Evolutionary conservation across 2,329 filamentous ascomycete genomes (phyloP).

Genomic region (Lecanicillium sp.): DNA sequence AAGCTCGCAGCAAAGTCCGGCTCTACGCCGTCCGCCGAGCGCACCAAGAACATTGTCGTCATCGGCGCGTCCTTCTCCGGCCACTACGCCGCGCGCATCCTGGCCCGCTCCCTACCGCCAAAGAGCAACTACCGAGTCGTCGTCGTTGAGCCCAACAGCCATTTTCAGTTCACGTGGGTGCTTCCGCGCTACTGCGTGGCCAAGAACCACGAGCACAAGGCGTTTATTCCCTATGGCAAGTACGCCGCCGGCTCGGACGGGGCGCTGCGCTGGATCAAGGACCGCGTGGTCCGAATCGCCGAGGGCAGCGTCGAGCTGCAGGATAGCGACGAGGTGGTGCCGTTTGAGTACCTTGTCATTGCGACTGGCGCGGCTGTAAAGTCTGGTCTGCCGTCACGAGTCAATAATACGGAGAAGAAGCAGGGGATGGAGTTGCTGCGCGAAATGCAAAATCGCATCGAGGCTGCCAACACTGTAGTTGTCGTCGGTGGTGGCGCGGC

Average conservation of each 20-base stretch:
- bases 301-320: constrained; percentile 30
- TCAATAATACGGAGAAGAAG: constrained; percentile 31
- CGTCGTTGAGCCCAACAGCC: constrained; percentile 50
- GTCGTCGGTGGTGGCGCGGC: constrained; percentile 54
- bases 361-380: constrained; percentile 45
- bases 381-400: constrained; percentile 38
- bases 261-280: constrained; percentile 31
- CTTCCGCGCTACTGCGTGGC: constrained; percentile 52
- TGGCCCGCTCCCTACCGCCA: constrained; percentile 40
- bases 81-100: constrained; percentile 36
- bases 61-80: constrained; percentile 53
- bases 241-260: constrained; percentile 28
- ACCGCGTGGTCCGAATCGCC: constrained; percentile 30
- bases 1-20: constrained; percentile 9
- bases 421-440: constrained; percentile 35
- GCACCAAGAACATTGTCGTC: constrained; percentile 41
- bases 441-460: constrained; percentile 37
- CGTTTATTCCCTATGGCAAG: constrained; percentile 51
- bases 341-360: constrained; percentile 48
- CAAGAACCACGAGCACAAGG: constrained; percentile 45
- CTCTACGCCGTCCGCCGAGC: constrained; percentile 10
- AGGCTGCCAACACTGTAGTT: constrained; percentile 33
- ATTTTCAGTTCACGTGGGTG: constrained; percentile 55
- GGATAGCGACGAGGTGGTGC: constrained; percentile 32
- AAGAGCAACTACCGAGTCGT: constrained; percentile 41